Base-by-base conservation (phyloP, 345 rosid species). In the Camelina sativa region DNA sequence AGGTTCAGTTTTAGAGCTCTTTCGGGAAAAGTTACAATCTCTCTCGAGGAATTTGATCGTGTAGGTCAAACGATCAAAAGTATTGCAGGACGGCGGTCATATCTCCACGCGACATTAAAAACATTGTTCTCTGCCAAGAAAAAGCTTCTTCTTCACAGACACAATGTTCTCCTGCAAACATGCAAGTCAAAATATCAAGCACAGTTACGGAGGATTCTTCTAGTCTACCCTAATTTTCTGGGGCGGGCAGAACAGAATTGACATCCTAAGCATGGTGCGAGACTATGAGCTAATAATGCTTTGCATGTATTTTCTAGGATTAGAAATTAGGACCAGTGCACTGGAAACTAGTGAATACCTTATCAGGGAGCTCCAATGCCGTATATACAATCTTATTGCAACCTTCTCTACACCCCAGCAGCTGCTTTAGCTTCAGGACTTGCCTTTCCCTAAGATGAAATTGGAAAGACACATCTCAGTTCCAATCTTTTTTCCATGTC, bases 391-490 rank as follows among this genome's bases (percentile, higher is more conserved):
- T 47, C 62, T 17, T 32, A 34, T 37, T 38, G 52, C 35, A 46
- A 22, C 61, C 35, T 74, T 75, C 22, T 58, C 80, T 83, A 91
- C 58, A 86, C 90, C 35, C 87, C 86, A 46, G 92, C 84, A 23
- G 89, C 81, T 79, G 92, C 85, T 83, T 89, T 85, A 71, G 73
- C 80, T 72, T 84, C 88, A 12, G 79, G 65, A 71, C 68, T 87
- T 38, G 80, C 65, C 76, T 75, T 82, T 59, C 85, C 97, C 97
- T 85, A 84, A 58, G 61, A 65, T 37, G 61, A 69, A 51, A 65
- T 61, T 51, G 56, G 38, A 58, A 73, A 73, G 0, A 52, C 17
- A 32, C 15, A 17, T 62, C 20, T 28, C 15, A 38, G 22, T 51
- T 48, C 1, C 20, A 28, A 16, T 40, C 23, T 41, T 38, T 23